These are phyloP conservation scores for Neurospora sp. DNA, from an alignment of 495 filamentous ascomycete species.

Conservation along the genomic window DNA sequence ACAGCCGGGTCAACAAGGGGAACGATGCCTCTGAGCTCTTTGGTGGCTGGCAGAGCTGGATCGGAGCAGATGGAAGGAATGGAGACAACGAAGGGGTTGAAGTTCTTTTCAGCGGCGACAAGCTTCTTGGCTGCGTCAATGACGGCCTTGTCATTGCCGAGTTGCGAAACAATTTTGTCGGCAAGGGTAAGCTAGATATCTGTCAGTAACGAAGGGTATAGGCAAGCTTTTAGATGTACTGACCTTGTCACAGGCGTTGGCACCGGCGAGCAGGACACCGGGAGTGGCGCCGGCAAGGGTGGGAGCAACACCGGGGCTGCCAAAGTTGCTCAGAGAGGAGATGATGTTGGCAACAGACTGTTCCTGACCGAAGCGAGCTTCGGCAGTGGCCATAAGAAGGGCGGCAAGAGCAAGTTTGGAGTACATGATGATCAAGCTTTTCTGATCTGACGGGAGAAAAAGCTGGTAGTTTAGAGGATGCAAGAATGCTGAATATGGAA, in stretches of 20 bases:
- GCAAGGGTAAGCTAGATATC: slow-evolving; percentile 40
- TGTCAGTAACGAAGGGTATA: neutral
- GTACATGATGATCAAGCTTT: slow-evolving; percentile 30
- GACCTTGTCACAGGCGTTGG: slow-evolving; percentile 49
- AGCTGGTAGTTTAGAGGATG: slow-evolving; percentile 4
- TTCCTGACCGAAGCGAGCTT: slow-evolving; percentile 49
- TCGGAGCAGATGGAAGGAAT: slow-evolving; percentile 50
- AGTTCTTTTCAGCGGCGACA: slow-evolving; percentile 58
- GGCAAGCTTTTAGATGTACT: neutral
- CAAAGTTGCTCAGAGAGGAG: slow-evolving; percentile 34
- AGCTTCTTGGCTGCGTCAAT: slow-evolving; percentile 47
- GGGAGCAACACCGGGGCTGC: slow-evolving; percentile 40
- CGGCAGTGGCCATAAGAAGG: slow-evolving; percentile 34
- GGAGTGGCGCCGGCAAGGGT: slow-evolving; percentile 46
- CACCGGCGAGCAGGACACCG: slow-evolving; percentile 43
- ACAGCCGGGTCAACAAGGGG: slow-evolving; percentile 51
- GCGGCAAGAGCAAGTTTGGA: slow-evolving; percentile 32
- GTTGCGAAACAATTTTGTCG: slow-evolving; percentile 46
- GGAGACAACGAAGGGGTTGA: slow-evolving; percentile 47
- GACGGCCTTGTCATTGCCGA: slow-evolving; percentile 41
- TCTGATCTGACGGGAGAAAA: slow-evolving; percentile 14
- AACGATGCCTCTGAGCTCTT: slow-evolving; percentile 47
- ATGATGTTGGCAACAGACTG: slow-evolving; percentile 34
- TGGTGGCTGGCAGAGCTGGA: slow-evolving; percentile 43
- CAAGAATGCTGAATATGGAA: slow-evolving; percentile 15